phyloP scores from a whole-genome alignment of 805 yeast species.

The Babjeviella inositovora region DNA sequence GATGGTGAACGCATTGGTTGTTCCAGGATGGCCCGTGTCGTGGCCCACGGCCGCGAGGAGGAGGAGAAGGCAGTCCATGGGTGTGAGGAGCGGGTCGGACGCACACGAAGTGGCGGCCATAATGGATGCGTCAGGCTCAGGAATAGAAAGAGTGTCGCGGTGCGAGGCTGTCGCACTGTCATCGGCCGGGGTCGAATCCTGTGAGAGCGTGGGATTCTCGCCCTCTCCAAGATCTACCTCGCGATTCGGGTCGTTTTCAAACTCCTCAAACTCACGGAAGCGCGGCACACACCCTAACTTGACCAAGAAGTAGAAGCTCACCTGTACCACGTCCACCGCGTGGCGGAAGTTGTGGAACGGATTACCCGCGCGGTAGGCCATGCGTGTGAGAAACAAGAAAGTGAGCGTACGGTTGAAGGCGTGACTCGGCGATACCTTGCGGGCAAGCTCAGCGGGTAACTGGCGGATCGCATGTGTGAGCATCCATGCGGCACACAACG shows the following conservation, averaged over 20 bases:
- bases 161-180: no score
- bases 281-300: slow-evolving; percentile 21
- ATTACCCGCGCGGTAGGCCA: slow-evolving; percentile 70
- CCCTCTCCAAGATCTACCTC: slow-evolving; percentile 1
- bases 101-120: no score
- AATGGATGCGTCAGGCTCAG: no score
- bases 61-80: no score
- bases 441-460: slow-evolving; percentile 1
- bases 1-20: slow-evolving; percentile 63
- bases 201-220: no score
- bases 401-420: slow-evolving; percentile 31
- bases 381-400: slow-evolving; percentile 53
- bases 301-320: slow-evolving; percentile 52
- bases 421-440: slow-evolving; percentile 1
- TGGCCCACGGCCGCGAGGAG: slow-evolving; percentile 83
- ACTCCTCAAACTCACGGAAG: slow-evolving; percentile 17
- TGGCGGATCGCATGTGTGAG: slow-evolving; percentile 22
- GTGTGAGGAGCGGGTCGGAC: no score
- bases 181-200: not conserved
- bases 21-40: slow-evolving; percentile 94
- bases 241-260: slow-evolving; percentile 10
- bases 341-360: slow-evolving; percentile 93
- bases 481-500: slow-evolving; percentile 41
- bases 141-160: no score
- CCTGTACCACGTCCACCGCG: slow-evolving; percentile 91